Conservation (phyloP, 129 eudicot species). For the Silybum marianum region DNA sequence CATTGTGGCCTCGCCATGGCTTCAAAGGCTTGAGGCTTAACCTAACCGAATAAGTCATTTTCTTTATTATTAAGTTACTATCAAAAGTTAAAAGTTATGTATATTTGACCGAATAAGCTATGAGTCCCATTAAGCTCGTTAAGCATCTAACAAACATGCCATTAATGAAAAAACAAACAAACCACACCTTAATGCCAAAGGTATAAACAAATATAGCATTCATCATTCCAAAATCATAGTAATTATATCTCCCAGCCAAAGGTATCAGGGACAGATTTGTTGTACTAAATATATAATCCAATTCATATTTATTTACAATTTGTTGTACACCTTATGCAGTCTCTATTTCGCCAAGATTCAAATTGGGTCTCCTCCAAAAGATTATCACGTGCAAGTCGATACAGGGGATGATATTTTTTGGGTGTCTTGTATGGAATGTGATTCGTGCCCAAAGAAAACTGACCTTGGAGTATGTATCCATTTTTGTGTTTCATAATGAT, state of each 20-base stretch:
- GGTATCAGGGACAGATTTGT: background rate
- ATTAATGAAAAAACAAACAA: background rate
- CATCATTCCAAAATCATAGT: background rate
- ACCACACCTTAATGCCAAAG: background rate
- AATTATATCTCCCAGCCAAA: background rate
- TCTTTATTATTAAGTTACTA: too few relatives aligned
- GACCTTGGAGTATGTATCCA: slow-evolving; percentile 67
- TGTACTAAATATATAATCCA: background rate
- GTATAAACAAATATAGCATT: background rate
- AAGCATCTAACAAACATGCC: too few relatives aligned
- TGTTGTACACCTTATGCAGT: slow-evolving; percentile 64
- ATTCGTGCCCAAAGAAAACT: slow-evolving; percentile 66
- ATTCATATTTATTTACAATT: background rate
- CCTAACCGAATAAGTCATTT: too few relatives aligned
- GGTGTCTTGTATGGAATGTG: slow-evolving; percentile 83
- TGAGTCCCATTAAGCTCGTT: too few relatives aligned
- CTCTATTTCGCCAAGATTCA: slow-evolving; percentile 72
- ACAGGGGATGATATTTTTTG: slow-evolving; percentile 93
- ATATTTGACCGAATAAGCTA: too few relatives aligned
- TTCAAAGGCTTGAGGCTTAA: too few relatives aligned
- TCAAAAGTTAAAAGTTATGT: too few relatives aligned
- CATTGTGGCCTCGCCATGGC: too few relatives aligned
- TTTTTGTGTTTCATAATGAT: background rate
- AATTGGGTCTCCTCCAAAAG: slow-evolving; percentile 79
- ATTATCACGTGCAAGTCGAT: slow-evolving; percentile 83